Evolutionary conservation across 345 rosid species (phyloP).

Genomic region (Geranium brycei): DNA sequence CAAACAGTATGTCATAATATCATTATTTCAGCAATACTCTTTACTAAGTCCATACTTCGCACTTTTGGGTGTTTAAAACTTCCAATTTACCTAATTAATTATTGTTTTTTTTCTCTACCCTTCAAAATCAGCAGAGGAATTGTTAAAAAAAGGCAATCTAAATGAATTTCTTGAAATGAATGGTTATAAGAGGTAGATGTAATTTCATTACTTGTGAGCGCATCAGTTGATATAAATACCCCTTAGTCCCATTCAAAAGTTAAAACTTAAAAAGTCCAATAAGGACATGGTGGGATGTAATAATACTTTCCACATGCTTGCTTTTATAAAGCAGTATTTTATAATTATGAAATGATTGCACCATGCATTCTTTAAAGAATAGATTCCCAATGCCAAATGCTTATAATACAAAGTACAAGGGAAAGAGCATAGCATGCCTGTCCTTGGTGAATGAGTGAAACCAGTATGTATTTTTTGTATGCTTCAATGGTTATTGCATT

Average conservation of each 20-base stretch:
- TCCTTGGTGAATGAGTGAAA: slow-evolving; percentile 71
- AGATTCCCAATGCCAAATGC: neutral
- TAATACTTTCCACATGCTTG: neutral
- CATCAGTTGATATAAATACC: too few relatives aligned
- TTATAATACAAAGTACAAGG: slow-evolving; percentile 3
- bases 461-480: slow-evolving; percentile 75
- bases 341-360: too few relatives aligned
- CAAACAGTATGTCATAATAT: neutral
- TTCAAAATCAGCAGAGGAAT: neutral
- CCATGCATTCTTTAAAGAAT: neutral
- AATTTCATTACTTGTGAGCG: too few relatives aligned
- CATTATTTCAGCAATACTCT: neutral
- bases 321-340: neutral
- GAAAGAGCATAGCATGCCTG: slow-evolving; percentile 30
- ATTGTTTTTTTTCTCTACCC: neutral
- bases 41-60: neutral
- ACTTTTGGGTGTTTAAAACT: neutral
- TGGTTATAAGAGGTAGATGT: too few relatives aligned
- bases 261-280: too few relatives aligned
- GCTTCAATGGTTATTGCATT: slow-evolving; percentile 90
- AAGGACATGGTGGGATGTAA: neutral
- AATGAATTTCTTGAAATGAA: neutral
- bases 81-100: neutral
- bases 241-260: too few relatives aligned
- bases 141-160: neutral